A percentile compares a stretch with the other conserved stretches of the same genome.
Evolutionary conservation across 2,329 filamentous ascomycete genomes (phyloP).

Genomic region (Cladosporium austrohemisphaericum): DNA sequence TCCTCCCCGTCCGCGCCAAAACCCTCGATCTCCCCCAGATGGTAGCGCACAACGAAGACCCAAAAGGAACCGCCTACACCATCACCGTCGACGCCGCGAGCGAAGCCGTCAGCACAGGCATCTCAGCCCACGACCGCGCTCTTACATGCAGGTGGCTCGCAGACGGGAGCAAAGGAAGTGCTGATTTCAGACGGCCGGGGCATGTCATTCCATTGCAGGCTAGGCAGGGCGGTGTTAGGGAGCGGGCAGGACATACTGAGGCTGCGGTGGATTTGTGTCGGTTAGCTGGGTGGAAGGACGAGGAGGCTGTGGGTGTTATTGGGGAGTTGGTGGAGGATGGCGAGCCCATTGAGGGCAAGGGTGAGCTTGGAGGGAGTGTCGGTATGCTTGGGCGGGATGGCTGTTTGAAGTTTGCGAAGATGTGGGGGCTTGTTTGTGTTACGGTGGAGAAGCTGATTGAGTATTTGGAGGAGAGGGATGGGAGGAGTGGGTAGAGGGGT

Average conservation of each 20-base stretch:
- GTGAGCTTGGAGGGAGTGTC: conserved; percentile 59
- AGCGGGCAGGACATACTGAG: conserved; percentile 84
- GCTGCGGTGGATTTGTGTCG: conserved; percentile 87
- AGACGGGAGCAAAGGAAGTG: conserved; percentile 54
- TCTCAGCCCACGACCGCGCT: conserved; percentile 81
- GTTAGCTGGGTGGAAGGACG: conserved; percentile 71
- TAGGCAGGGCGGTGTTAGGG: conserved; percentile 72
- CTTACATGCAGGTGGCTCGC: conserved; percentile 77
- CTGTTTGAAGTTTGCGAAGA: conserved; percentile 81
- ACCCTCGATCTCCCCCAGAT: conserved; percentile 81
- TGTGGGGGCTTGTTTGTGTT: conserved; percentile 87
- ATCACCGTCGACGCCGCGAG: conserved; percentile 74
- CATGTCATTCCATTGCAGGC: conserved; percentile 86
- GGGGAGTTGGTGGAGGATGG: conserved; percentile 90
- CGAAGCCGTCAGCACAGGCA: conserved; percentile 76
- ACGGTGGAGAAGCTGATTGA: conserved; percentile 87
- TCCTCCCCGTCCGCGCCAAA: conserved; percentile 65
- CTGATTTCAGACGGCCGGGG: conserved; percentile 74
- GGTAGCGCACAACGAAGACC: conserved; percentile 73
- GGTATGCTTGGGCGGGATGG: conserved; percentile 91
- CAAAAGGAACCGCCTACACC: conserved; percentile 88
- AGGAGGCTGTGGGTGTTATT: conserved; percentile 73
- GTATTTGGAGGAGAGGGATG: conserved; percentile 74
- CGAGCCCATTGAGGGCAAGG: conserved; percentile 63
- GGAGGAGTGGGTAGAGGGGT: conserved; percentile 31